phyloP scores from a whole-genome alignment of 495 filamentous ascomycete genomes.

The Penicillium egyptiacum region DNA sequence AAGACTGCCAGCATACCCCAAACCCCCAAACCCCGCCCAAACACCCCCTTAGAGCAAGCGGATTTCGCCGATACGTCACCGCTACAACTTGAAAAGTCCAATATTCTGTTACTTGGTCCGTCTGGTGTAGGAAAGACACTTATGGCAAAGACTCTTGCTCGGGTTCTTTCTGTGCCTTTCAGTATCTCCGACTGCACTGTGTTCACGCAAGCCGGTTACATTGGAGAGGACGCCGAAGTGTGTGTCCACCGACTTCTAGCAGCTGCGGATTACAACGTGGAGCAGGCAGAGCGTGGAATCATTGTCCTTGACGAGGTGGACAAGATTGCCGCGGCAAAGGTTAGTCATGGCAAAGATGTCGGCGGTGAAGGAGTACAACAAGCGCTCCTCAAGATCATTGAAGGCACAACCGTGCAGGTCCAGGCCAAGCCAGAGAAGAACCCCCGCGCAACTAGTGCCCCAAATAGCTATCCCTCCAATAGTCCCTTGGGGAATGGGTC shows the following conservation, averaged over 20 bases:
- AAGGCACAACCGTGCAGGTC: slow-evolving; percentile 85
- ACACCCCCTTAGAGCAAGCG: slow-evolving; percentile 30
- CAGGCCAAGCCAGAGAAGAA: slow-evolving; percentile 78
- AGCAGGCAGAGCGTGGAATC: slow-evolving; percentile 84
- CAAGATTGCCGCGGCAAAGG: slow-evolving; percentile 80
- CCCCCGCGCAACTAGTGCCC: slow-evolving; percentile 47
- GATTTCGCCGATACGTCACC: slow-evolving; percentile 56
- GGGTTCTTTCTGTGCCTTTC: slow-evolving; percentile 87
- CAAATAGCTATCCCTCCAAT: slow-evolving; percentile 49
- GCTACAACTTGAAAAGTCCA: slow-evolving; percentile 90
- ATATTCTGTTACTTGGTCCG: slow-evolving; percentile 87
- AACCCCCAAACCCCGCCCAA: slow-evolving; percentile 27
- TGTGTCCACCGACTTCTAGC: slow-evolving; percentile 88
- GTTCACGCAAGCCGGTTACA: slow-evolving; percentile 96
- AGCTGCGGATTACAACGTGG: slow-evolving; percentile 86
- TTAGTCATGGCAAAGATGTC: slow-evolving; percentile 76
- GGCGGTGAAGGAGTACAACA: slow-evolving; percentile 95
- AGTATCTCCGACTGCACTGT: slow-evolving; percentile 97
- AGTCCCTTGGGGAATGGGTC: slow-evolving; percentile 48
- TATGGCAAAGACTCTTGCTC: slow-evolving; percentile 81
- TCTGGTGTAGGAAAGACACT: slow-evolving; percentile 97
- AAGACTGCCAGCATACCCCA: slow-evolving; percentile 50
- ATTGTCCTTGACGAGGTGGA: slow-evolving; percentile 96
- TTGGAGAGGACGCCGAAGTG: slow-evolving; percentile 92
- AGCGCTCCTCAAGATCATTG: slow-evolving; percentile 90